A percentile compares a stretch with the other conserved stretches of the same genome.
Conservation (phyloP, 768 basidiomycete genomes). For the Boletus sp. region DNA sequence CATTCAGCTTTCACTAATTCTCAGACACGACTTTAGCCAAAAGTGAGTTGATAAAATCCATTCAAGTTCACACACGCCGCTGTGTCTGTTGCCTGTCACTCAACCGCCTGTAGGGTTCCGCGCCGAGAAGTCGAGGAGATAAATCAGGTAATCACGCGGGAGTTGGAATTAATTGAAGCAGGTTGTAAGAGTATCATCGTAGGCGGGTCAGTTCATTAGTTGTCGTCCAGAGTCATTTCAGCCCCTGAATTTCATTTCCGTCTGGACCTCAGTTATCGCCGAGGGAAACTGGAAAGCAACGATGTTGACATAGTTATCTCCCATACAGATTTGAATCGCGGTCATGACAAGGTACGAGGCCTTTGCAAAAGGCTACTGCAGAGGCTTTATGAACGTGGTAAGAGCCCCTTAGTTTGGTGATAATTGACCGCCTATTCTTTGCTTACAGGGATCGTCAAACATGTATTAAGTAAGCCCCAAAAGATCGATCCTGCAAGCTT, state of each 20-base stretch:
- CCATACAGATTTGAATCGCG: constrained; percentile 49
- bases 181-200: constrained; percentile 75
- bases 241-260: neutral
- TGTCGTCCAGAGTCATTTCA: neutral
- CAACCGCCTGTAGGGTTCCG: constrained; percentile 50
- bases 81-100: neutral
- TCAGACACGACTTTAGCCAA: constrained; percentile 53
- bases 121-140: constrained; percentile 79
- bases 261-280: constrained; percentile 57
- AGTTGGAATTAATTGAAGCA: constrained; percentile 56
- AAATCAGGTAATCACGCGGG: constrained; percentile 58
- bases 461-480: constrained; percentile 69
- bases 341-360: constrained; percentile 50
- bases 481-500: neutral
- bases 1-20: constrained; percentile 56
- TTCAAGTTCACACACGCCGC: neutral
- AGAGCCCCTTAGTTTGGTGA: constrained; percentile 13
- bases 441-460: constrained; percentile 63
- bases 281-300: constrained; percentile 77
- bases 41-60: constrained; percentile 32
- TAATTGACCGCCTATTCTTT: neutral
- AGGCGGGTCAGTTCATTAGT: constrained; percentile 60
- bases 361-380: constrained; percentile 60
- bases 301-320: constrained; percentile 91
- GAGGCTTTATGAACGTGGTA: constrained; percentile 56